These are phyloP conservation scores for Colletotrichum sp. DNA, from an alignment of 2,329 filamentous ascomycete species.

Conservation along the genomic window DNA sequence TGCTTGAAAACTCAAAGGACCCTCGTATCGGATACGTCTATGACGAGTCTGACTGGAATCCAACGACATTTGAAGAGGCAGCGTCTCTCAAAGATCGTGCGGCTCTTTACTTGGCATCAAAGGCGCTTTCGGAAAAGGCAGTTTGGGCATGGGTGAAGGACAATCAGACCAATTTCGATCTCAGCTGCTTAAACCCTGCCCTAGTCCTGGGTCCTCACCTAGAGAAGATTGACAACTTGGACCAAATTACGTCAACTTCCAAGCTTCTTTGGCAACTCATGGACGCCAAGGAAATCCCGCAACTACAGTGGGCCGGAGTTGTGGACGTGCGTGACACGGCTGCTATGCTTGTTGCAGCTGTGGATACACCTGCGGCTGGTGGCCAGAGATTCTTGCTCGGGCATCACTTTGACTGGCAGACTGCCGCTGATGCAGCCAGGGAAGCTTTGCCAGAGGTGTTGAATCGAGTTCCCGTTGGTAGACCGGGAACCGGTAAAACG, in stretches of 20 bases:
- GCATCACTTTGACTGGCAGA: neutral
- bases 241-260: slow-evolving; percentile 32
- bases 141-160: slow-evolving; percentile 28
- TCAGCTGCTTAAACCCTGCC: slow-evolving; percentile 26
- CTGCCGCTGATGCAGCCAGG: neutral
- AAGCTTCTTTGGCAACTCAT: slow-evolving; percentile 36
- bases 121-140: neutral
- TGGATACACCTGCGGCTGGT: neutral
- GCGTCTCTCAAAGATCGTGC: neutral
- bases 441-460: neutral
- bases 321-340: slow-evolving; percentile 40
- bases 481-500: neutral
- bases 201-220: slow-evolving; percentile 35
- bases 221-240: slow-evolving; percentile 29
- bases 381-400: neutral
- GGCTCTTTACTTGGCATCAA: neutral
- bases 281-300: slow-evolving; percentile 25
- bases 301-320: slow-evolving; percentile 27
- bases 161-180: slow-evolving; percentile 35
- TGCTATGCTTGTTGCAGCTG: neutral
- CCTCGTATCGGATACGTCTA: neutral
- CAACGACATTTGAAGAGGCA: neutral
- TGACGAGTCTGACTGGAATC: neutral
- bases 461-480: neutral
- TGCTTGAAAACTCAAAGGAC: neutral